Percentiles rank a stretch among this genome's conserved stretches.
Conservation (phyloP, 1,284 basidiomycete species). For the Xerocomus minutiporus region DNA sequence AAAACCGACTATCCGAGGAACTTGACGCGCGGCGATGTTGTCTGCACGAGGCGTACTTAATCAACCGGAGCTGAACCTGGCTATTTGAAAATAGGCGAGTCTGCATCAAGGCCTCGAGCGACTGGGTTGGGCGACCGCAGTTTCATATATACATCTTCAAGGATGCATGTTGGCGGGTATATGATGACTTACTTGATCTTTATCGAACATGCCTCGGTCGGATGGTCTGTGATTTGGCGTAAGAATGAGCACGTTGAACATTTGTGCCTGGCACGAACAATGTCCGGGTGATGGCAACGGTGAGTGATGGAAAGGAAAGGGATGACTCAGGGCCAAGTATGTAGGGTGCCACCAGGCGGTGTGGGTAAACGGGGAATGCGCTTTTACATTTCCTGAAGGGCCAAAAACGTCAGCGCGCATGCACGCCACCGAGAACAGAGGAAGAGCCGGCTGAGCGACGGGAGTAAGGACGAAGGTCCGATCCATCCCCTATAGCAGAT, state of each 20-base stretch:
- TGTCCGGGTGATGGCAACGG: slow-evolving; percentile 3
- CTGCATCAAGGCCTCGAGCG: background rate
- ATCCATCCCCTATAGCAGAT: slow-evolving; percentile 6
- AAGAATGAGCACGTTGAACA: background rate
- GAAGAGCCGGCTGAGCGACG: slow-evolving; percentile 6
- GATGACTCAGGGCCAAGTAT: background rate
- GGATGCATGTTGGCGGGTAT: background rate
- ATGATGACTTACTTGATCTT: background rate
- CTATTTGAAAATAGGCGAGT: background rate
- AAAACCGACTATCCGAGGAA: background rate
- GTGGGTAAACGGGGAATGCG: slow-evolving; percentile 9
- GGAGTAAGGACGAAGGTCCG: slow-evolving; percentile 7
- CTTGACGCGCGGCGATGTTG: background rate
- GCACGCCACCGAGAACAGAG: slow-evolving; percentile 3
- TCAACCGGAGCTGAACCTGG: background rate
- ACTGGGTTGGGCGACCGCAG: background rate
- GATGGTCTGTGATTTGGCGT: background rate
- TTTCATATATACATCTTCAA: background rate
- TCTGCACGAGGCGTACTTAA: background rate
- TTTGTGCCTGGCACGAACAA: background rate
- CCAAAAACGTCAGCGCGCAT: slow-evolving; percentile 13
- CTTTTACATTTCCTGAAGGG: slow-evolving; percentile 6
- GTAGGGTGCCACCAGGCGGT: background rate
- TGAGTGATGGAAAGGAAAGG: background rate
- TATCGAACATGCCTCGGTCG: background rate